phyloP scores from a whole-genome alignment of 2,329 filamentous ascomycete genomes.

The Fusarium graminum region DNA sequence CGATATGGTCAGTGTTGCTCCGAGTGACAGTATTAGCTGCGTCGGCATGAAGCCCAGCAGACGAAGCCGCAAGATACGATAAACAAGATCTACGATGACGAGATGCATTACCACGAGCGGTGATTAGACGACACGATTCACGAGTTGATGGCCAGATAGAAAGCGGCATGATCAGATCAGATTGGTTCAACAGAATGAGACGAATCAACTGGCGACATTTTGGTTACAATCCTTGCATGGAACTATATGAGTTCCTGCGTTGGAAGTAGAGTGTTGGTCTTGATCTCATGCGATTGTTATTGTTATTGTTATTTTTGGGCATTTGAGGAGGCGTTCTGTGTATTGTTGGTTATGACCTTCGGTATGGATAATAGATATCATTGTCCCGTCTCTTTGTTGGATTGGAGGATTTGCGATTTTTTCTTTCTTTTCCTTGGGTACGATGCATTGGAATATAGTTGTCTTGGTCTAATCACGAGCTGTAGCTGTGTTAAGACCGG shows the following conservation, averaged over 20 bases:
- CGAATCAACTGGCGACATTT: conserved; percentile 14
- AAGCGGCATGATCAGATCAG: conserved; percentile 6
- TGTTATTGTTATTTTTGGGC: not conserved
- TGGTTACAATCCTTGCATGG: conserved; percentile 10
- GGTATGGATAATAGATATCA: not conserved
- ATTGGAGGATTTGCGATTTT: conserved; percentile 13
- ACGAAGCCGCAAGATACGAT: conserved; percentile 46
- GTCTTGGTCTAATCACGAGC: conserved; percentile 16
- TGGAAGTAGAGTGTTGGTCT: conserved; percentile 9
- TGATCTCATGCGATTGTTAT: not conserved
- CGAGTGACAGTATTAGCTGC: conserved; percentile 73
- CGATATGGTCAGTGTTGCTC: conserved; percentile 67
- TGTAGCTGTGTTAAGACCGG: conserved; percentile 18
- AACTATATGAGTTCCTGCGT: conserved; percentile 6
- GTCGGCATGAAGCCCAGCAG: conserved; percentile 60
- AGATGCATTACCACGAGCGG: conserved; percentile 21
- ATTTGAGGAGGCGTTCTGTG: conserved; percentile 33
- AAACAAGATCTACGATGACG: conserved; percentile 17
- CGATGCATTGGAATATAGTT: conserved; percentile 18
- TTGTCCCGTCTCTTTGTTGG: conserved; percentile 7
- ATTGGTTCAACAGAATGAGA: conserved; percentile 20
- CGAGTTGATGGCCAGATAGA: conserved; percentile 32
- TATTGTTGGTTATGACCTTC: conserved; percentile 15
- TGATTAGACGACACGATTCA: conserved; percentile 29
- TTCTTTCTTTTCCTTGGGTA: conserved; percentile 21